A percentile compares a stretch with the other conserved stretches of the same genome.
These are phyloP conservation scores for Penicillium sumatraense DNA, from an alignment of 2,329 filamentous ascomycete species.

Conservation along the genomic window DNA sequence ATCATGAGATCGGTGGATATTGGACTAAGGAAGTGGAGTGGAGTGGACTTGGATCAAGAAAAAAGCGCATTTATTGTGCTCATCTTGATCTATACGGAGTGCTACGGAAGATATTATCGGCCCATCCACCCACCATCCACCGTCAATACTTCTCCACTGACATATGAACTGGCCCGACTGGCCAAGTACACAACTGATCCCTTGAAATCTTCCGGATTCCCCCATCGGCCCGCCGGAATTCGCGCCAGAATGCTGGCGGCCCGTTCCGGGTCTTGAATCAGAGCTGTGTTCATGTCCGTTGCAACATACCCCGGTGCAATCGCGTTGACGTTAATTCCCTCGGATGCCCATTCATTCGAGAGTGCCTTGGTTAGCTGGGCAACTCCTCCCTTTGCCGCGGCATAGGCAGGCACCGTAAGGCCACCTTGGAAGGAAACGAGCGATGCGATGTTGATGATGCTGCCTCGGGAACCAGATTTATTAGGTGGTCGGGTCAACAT, in stretches of 20 bases:
- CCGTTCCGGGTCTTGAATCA: conserved; percentile 73
- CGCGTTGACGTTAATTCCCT: conserved; percentile 63
- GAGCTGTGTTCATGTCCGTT: conserved; percentile 81
- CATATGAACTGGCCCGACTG: conserved; percentile 76
- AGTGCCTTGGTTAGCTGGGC: conserved; percentile 54
- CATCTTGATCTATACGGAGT: neutral
- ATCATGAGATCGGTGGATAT: conserved; percentile 2
- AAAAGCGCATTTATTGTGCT: neutral
- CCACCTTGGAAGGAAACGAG: conserved; percentile 86
- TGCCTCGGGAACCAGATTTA: conserved; percentile 35
- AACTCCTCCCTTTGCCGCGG: conserved; percentile 41
- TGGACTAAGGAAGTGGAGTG: too few species aligned
- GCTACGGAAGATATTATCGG: conserved; percentile 54
- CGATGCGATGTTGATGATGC: conserved; percentile 82
- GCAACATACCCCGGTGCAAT: conserved; percentile 59
- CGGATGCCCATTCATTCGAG: conserved; percentile 56
- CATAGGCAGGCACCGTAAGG: conserved; percentile 68
- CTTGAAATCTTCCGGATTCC: conserved; percentile 83
- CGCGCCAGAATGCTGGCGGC: conserved; percentile 74
- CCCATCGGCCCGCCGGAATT: conserved; percentile 86
- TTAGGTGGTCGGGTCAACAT: conserved; percentile 34
- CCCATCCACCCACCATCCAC: conserved; percentile 96
- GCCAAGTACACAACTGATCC: conserved; percentile 79
- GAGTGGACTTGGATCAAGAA: neutral
- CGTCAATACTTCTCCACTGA: conserved; percentile 78